phyloP scores from a whole-genome alignment of 2,329 filamentous ascomycete species.

The Fusarium vanettenii region DNA sequence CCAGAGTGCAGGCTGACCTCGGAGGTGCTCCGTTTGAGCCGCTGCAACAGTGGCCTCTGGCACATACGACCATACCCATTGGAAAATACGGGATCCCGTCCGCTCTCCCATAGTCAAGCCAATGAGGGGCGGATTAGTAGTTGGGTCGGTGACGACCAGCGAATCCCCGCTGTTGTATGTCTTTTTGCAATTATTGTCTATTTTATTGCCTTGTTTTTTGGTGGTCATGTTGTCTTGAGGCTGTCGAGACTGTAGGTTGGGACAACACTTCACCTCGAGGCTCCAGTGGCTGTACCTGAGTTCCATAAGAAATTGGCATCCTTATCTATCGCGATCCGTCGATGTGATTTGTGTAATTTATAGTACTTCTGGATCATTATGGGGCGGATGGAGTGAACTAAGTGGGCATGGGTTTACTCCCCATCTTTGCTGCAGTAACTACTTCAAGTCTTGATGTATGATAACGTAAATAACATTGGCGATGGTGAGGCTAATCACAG shows the following conservation, averaged over 20 bases:
- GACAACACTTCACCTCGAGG: neutral
- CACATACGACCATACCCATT: neutral
- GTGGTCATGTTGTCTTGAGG: neutral
- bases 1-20: neutral
- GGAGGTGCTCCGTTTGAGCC: neutral
- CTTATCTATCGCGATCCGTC: neutral
- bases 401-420: neutral
- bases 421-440: neutral
- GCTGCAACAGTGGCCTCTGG: neutral
- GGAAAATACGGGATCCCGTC: neutral
- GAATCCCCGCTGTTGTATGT: neutral
- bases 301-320: neutral
- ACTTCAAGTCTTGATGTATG: neutral
- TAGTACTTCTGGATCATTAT: neutral
- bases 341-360: neutral
- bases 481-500: neutral
- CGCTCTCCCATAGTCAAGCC: neutral
- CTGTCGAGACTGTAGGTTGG: neutral
- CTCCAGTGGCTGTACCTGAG: neutral
- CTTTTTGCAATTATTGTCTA: neutral
- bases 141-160: neutral
- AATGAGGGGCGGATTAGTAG: neutral
- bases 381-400: neutral
- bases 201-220: neutral
- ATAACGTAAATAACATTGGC: neutral